Evolutionary conservation across 1,139 yeast species (phyloP), one percentile per base, ranked within the genome.

Genomic region (Debaryomycetaceae sp.): DNA sequence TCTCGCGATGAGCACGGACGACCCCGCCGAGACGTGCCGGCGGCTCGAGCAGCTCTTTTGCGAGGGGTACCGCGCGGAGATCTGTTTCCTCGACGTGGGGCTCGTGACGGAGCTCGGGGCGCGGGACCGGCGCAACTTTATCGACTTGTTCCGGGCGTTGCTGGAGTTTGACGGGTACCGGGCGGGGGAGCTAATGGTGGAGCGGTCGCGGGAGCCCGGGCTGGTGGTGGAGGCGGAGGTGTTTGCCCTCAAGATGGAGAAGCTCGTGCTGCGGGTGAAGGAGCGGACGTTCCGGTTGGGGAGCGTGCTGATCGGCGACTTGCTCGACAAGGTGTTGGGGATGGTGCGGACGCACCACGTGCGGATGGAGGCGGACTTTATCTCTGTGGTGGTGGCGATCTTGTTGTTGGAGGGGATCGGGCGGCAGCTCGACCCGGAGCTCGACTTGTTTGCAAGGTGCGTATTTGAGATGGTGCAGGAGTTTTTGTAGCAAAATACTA

Each of bases 281-380:
- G 72, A 79, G 47, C 65, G 95, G 33, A 87, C 98, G 0, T 90
- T 90, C 49, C 85, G 97, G 0, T 60, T 90, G 32, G 98, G 98
- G 0, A 81, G 85, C 31, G 80, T 92, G 15, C 80, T 92, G 28
- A 81, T 90, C 37, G 97, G 97, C 3, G 97, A 87, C 47, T 62
- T 92, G 35, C 61, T 90, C 34, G 92, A 86, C 41, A 81, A 77
- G 46, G 90, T 90, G 62, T 64, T 90, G 35, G 63, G 77, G 2
- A 86, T 90, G 96, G 97, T 92, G 13, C 67, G 97, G 34, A 62
- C 65, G 13, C 98, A 90, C 50, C 99, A 92, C 51, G 98, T 90
- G 14, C 68, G 96, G 47, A 82, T 92, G 95, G 99, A 90, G 47
- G 93, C 95, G 5, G 98, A 90, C 51, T 90, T 90, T 47, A 78